phyloP scores from a whole-genome alignment of 768 basidiomycete genomes.

The Trametopsis cervina region DNA sequence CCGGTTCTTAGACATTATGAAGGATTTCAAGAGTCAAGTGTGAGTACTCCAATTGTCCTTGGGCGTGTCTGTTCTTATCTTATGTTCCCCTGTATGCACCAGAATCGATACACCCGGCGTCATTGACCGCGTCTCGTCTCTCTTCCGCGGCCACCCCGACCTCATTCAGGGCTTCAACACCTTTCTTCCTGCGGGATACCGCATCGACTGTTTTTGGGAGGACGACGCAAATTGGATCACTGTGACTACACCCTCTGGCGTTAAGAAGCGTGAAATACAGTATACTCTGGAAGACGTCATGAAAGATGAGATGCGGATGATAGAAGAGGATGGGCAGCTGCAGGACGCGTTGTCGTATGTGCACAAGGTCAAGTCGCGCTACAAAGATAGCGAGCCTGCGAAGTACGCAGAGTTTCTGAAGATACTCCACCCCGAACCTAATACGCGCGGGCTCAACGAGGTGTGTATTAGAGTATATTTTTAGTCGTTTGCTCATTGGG shows the following conservation, averaged over 20 bases:
- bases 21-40: slow-evolving; percentile 66
- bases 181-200: slow-evolving; percentile 90
- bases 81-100: no score
- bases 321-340: neutral
- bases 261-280: slow-evolving; percentile 27
- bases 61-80: no score
- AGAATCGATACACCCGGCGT: slow-evolving; percentile 98
- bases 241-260: slow-evolving; percentile 71
- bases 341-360: slow-evolving; percentile 82
- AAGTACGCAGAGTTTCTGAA: slow-evolving; percentile 78
- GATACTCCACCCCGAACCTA: slow-evolving; percentile 42
- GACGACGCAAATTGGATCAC: slow-evolving; percentile 63
- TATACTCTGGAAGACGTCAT: neutral
- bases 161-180: slow-evolving; percentile 99
- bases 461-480: neutral
- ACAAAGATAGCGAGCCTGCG: slow-evolving; percentile 59
- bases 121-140: slow-evolving; percentile 87
- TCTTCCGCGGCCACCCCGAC: slow-evolving; percentile 84
- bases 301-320: neutral
- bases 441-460: neutral
- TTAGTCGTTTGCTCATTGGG: no score
- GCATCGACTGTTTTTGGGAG: slow-evolving; percentile 75
- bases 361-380: slow-evolving; percentile 93
- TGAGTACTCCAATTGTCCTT: no score
- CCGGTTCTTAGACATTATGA: slow-evolving; percentile 62